These are phyloP conservation scores for Trichoderma koningiopsis DNA, from an alignment of 2,329 filamentous ascomycete genomes.

Conservation along the genomic window DNA sequence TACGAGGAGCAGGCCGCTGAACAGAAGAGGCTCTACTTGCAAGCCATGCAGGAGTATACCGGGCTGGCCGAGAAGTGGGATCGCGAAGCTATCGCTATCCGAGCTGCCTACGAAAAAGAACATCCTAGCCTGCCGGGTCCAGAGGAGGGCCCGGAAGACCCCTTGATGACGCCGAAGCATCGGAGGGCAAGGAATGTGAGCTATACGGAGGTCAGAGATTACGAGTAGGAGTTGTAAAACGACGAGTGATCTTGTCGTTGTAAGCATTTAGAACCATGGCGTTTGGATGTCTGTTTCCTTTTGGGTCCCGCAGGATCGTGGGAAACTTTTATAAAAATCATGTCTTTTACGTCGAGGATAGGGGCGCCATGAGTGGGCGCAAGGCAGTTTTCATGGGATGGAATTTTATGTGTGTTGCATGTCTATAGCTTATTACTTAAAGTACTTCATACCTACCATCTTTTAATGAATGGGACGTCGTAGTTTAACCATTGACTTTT, in stretches of 20 bases:
- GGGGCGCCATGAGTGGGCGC: background rate
- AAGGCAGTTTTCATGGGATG: background rate
- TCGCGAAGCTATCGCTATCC: conserved; percentile 58
- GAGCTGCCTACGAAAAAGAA: conserved; percentile 54
- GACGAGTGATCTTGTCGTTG: background rate
- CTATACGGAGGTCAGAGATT: conserved; percentile 35
- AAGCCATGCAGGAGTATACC: conserved; percentile 61
- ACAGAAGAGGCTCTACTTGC: conserved; percentile 67
- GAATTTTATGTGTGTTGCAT: background rate
- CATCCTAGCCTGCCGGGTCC: conserved; percentile 45
- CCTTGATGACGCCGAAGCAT: conserved; percentile 35
- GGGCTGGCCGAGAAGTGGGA: conserved; percentile 73
- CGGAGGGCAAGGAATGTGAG: conserved; percentile 43
- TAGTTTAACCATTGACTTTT: background rate
- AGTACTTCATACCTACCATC: background rate
- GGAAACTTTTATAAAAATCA: background rate
- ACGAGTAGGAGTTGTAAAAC: conserved; percentile 14
- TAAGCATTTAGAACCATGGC: conserved; percentile 3
- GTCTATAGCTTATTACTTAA: background rate
- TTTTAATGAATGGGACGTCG: background rate
- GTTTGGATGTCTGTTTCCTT: background rate
- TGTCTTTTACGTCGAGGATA: background rate
- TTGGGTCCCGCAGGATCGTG: background rate
- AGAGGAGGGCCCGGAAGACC: conserved; percentile 32
- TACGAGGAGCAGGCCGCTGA: conserved; percentile 74